These are phyloP conservation scores for Spathaspora boniae DNA, from an alignment of 805 yeast species.

Conservation along the genomic window DNA sequence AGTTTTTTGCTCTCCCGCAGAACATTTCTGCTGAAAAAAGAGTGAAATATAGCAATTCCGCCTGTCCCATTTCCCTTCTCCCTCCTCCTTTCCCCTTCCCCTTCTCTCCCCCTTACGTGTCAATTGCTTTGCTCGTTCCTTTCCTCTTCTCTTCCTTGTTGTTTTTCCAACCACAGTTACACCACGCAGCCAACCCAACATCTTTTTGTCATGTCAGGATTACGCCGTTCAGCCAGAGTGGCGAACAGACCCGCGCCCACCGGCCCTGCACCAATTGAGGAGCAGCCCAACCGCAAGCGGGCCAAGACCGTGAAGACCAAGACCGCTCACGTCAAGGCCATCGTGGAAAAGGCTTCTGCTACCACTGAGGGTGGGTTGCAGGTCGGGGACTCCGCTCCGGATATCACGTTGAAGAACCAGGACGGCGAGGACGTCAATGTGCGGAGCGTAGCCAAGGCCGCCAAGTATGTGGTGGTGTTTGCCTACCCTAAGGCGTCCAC, in stretches of 20 bases:
- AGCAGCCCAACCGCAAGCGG: too few species aligned
- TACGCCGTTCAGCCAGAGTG: slow-evolving; percentile 36
- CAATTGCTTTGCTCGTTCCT: background rate
- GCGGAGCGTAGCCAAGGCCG: slow-evolving; percentile 24
- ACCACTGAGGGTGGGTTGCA: slow-evolving; percentile 16
- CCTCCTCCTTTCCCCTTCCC: slow-evolving; percentile 1
- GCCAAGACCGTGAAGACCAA: slow-evolving; percentile 14
- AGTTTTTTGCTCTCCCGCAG: too few species aligned
- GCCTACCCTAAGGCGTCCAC: slow-evolving; percentile 93
- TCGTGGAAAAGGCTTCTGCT: background rate
- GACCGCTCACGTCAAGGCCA: background rate
- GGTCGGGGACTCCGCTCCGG: slow-evolving; percentile 67
- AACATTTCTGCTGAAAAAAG: too few species aligned
- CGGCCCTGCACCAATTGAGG: slow-evolving; percentile 12
- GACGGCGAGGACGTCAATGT: slow-evolving; percentile 53
- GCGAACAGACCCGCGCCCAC: slow-evolving; percentile 13
- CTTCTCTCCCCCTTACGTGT: background rate
- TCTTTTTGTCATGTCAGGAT: slow-evolving; percentile 31
- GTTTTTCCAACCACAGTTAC: too few species aligned
- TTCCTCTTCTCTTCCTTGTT: too few species aligned
- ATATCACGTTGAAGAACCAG: slow-evolving; percentile 60
- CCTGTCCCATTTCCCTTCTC: slow-evolving; percentile 1
- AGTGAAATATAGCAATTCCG: background rate
- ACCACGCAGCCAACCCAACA: too few species aligned
- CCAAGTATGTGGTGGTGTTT: slow-evolving; percentile 38